phyloP scores from a whole-genome alignment of 176 grass and related monocot genomes.

The Carex parvula region DNA sequence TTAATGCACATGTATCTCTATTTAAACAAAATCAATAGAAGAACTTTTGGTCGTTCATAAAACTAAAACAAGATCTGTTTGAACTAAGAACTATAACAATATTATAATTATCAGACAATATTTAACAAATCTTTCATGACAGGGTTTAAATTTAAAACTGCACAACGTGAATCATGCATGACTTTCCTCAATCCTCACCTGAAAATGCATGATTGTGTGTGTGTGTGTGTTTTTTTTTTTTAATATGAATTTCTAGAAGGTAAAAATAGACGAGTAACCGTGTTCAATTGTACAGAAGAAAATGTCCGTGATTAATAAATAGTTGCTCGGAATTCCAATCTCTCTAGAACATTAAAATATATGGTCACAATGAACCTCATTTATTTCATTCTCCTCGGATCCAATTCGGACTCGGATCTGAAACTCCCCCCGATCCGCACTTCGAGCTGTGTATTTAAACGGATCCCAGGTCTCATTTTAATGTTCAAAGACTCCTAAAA shows the following conservation, averaged over 20 bases:
- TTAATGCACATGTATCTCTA: not conserved
- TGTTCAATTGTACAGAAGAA: not conserved
- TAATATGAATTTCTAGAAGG: not conserved
- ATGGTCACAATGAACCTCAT: constrained; percentile 1
- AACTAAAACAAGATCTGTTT: not conserved
- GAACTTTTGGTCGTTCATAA: not conserved
- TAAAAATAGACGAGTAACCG: not conserved
- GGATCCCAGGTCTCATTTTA: constrained; percentile 19
- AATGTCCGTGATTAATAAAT: constrained; percentile 4
- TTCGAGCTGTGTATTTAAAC: constrained; percentile 17
- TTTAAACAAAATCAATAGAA: not conserved
- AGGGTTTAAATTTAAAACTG: not conserved
- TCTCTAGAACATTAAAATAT: constrained; percentile 14
- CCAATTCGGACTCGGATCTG: not conserved
- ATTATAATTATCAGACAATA: not conserved
- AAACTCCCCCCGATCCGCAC: not conserved
- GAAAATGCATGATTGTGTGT: not conserved
- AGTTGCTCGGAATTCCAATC: not conserved
- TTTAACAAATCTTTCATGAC: not conserved
- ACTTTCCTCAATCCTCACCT: not conserved
- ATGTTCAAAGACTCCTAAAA: not conserved
- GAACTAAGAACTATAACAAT: not conserved
- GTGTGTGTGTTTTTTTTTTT: not conserved
- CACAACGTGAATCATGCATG: not conserved
- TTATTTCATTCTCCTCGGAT: constrained; percentile 26